phyloP scores from a whole-genome alignment of 257 asterid species.

The Forsythia viridissima region DNA sequence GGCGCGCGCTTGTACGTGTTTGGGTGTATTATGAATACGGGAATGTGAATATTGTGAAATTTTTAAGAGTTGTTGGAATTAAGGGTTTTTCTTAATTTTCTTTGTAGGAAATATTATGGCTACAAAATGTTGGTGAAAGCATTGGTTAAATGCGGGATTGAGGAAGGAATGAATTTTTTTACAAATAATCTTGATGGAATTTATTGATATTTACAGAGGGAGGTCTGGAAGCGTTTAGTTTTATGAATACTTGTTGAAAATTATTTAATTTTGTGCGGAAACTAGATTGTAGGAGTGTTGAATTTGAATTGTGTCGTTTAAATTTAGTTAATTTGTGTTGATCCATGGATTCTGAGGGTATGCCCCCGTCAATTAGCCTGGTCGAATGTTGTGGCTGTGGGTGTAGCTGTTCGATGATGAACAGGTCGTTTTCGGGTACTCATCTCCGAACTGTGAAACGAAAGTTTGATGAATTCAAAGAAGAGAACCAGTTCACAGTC shows the following conservation, averaged over 20 bases:
- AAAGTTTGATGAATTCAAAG: conserved; percentile 58
- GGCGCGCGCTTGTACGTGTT: conserved; percentile 5
- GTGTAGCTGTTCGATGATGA: conserved; percentile 54
- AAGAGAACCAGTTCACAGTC: conserved; percentile 33
- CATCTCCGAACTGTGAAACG: conserved; percentile 71
- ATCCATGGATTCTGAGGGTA: conserved; percentile 60
- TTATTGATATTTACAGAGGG: conserved; percentile 32
- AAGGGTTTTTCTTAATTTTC: not conserved
- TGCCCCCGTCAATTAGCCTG: conserved; percentile 37
- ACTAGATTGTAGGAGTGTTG: conserved; percentile 16
- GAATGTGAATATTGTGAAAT: not conserved
- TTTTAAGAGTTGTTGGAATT: conserved; percentile 1
- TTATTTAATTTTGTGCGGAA: not conserved
- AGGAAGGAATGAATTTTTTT: conserved; percentile 21
- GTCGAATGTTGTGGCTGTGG: conserved; percentile 76
- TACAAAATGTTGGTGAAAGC: conserved; percentile 15
- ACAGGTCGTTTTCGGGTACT: conserved; percentile 49
- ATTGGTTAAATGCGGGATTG: conserved; percentile 21
- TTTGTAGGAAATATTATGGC: conserved; percentile 15
- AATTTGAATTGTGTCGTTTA: conserved; percentile 21
- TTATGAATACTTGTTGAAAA: conserved; percentile 8
- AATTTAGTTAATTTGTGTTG: conserved; percentile 33
- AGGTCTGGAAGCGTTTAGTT: conserved; percentile 36
- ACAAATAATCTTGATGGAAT: not conserved
- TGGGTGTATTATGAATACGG: not conserved